Evolutionary conservation across 495 filamentous ascomycete genomes (phyloP).

Genomic region (Aspergillus olivimuriae): DNA sequence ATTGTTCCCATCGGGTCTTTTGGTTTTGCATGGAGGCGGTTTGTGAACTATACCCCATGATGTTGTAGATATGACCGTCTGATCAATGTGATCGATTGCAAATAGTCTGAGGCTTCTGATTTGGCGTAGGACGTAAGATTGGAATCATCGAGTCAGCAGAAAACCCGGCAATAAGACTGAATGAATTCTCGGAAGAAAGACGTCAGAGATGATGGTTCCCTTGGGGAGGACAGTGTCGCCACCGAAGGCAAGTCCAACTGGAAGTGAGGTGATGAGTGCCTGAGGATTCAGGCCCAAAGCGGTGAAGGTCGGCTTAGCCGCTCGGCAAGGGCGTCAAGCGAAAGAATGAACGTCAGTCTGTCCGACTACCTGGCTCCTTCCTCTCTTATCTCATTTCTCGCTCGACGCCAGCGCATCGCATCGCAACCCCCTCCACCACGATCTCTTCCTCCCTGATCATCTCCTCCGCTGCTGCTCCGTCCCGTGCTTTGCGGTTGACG

Average conservation of each 20-base stretch:
- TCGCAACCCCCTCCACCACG: too few relatives aligned
- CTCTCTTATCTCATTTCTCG: slow-evolving; percentile 7
- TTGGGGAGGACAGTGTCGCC: neutral
- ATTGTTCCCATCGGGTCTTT: slow-evolving; percentile 20
- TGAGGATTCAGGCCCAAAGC: too few relatives aligned
- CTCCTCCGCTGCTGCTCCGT: slow-evolving; percentile 1
- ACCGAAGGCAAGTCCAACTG: too few relatives aligned
- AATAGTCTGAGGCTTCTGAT: too few relatives aligned
- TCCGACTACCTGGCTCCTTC: slow-evolving; percentile 29
- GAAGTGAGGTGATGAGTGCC: too few relatives aligned
- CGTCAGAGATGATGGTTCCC: too few relatives aligned
- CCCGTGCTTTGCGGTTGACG: slow-evolving; percentile 6
- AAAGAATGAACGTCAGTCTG: slow-evolving; percentile 17
- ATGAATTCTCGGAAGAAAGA: too few relatives aligned
- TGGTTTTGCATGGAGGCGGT: slow-evolving; percentile 33
- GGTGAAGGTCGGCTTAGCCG: slow-evolving; percentile 6
- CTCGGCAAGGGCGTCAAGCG: slow-evolving; percentile 14
- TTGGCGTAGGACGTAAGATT: too few relatives aligned
- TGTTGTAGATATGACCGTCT: slow-evolving; percentile 19
- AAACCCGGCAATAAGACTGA: too few relatives aligned
- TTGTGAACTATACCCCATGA: slow-evolving; percentile 32
- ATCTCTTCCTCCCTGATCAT: slow-evolving; percentile 5
- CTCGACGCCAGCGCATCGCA: slow-evolving; percentile 2
- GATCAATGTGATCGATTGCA: too few relatives aligned
- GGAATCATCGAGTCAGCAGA: too few relatives aligned